Conservation (phyloP, 1,139 yeast genomes). For the Hemisphaericaspora subhashii region DNA sequence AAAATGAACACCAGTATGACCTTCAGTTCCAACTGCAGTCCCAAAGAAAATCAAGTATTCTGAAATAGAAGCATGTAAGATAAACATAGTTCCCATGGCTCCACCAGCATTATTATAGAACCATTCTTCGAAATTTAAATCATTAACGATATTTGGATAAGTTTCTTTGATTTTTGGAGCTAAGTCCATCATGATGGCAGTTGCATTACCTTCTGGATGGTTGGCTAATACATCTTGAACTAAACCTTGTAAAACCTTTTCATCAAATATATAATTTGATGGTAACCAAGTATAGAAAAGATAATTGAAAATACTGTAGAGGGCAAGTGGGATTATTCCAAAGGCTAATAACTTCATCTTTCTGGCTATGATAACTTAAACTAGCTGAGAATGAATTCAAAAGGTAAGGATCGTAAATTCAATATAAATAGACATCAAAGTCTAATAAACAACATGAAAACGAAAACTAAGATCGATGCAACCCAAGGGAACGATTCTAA, state of each 20-base stretch:
- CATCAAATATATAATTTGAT: constrained; percentile 57
- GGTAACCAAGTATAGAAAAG: constrained; percentile 71
- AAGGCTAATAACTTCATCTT: constrained; percentile 23
- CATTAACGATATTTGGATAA: constrained; percentile 68
- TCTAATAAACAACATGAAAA: too few species aligned
- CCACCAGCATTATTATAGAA: constrained; percentile 97
- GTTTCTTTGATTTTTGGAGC: constrained; percentile 57
- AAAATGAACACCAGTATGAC: constrained; percentile 92
- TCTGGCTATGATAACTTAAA: too few species aligned
- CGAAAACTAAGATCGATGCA: too few species aligned
- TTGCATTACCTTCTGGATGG: constrained; percentile 59
- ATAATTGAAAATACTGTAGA: constrained; percentile 37
- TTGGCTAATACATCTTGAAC: constrained; percentile 52
- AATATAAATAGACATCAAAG: too few species aligned
- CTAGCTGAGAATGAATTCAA: too few species aligned
- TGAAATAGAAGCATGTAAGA: constrained; percentile 91
- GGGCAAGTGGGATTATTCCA: constrained; percentile 21
- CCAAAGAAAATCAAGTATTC: constrained; percentile 92
- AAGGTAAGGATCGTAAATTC: too few species aligned
- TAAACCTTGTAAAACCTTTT: constrained; percentile 44
- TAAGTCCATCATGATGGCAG: constrained; percentile 61
- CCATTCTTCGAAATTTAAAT: constrained; percentile 79
- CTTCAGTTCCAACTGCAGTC: constrained; percentile 88
- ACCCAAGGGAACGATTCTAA: too few species aligned
- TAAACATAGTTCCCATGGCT: constrained; percentile 97